Evolutionary conservation across 148 eudicot species (phyloP).

Genomic region (Talinum fruticosum): DNA sequence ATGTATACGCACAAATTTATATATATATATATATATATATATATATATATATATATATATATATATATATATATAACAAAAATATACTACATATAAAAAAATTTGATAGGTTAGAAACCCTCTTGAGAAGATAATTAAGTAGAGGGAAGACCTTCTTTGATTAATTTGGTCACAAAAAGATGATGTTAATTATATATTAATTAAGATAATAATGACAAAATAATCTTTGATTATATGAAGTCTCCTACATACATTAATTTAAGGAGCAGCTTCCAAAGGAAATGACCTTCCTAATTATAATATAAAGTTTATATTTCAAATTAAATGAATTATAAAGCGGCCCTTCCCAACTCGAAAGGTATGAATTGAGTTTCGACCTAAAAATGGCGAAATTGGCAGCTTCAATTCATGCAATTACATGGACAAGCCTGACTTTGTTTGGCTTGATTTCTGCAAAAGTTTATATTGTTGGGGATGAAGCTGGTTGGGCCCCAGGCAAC

Average conservation of each 20-base stretch:
- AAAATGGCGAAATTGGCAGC: neutral
- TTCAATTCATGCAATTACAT: neutral
- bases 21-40: neutral
- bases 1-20: neutral
- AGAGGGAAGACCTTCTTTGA: neutral
- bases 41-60: neutral
- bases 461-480: slow-evolving; percentile 23
- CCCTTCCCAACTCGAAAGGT: neutral
- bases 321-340: neutral
- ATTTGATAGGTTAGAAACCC: neutral
- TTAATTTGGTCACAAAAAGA: neutral
- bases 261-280: neutral
- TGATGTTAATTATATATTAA: neutral
- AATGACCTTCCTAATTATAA: slow-evolving; percentile 6
- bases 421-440: slow-evolving; percentile 6
- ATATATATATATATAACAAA: neutral
- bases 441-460: slow-evolving; percentile 14
- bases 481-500: slow-evolving; percentile 24
- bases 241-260: neutral
- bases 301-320: neutral
- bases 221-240: neutral
- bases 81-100: neutral
- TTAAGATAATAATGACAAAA: neutral
- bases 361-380: neutral
- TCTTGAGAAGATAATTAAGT: neutral